Percentiles rank a stretch among this genome's conserved stretches.
Evolutionary conservation across 2,329 filamentous ascomycete species (phyloP).

Genomic region (Neonectria hederae): DNA sequence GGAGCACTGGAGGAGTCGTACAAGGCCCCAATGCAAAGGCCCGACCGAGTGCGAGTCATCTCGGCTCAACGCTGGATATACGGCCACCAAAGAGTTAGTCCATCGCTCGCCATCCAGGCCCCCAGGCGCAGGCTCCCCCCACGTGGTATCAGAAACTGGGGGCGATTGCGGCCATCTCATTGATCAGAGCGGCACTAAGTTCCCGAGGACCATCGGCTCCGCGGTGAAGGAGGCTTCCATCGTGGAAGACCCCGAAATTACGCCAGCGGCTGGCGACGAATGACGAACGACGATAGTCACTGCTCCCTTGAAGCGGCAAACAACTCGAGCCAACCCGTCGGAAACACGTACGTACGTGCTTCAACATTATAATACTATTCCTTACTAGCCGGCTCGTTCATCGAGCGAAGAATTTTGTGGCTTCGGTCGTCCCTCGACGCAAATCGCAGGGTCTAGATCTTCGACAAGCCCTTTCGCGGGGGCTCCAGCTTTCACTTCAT

Average conservation of each 20-base stretch:
- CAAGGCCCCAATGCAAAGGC: slow-evolving; percentile 31
- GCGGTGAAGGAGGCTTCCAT: not conserved
- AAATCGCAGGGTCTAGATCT: slow-evolving; percentile 41
- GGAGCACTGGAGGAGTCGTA: slow-evolving; percentile 32
- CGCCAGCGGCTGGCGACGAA: slow-evolving; percentile 1
- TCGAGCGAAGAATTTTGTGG: slow-evolving; percentile 25
- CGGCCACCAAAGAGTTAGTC: not conserved
- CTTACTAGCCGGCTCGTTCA: slow-evolving; percentile 11
- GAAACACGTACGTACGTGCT: slow-evolving; percentile 1
- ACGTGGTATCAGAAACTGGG: slow-evolving; percentile 34
- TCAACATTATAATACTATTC: not conserved
- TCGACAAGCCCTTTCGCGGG: slow-evolving; percentile 39
- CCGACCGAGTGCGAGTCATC: slow-evolving; percentile 33
- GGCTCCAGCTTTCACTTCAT: slow-evolving; percentile 43
- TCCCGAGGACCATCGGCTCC: slow-evolving; percentile 24
- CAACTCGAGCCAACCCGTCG: slow-evolving; percentile 6
- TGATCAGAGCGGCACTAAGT: slow-evolving; percentile 15
- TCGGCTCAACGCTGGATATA: slow-evolving; percentile 25
- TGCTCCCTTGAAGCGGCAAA: not conserved
- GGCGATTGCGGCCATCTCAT: slow-evolving; percentile 16
- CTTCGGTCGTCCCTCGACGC: slow-evolving; percentile 28
- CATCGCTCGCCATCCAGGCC: slow-evolving; percentile 3
- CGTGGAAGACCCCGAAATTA: slow-evolving; percentile 21
- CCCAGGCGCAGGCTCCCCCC: slow-evolving; percentile 27
- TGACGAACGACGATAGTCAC: not conserved